Evolutionary conservation across 495 filamentous ascomycete species (phyloP), one percentile per base, ranked within the genome.

Genomic region (Lasiosphaeris hirsuta): DNA sequence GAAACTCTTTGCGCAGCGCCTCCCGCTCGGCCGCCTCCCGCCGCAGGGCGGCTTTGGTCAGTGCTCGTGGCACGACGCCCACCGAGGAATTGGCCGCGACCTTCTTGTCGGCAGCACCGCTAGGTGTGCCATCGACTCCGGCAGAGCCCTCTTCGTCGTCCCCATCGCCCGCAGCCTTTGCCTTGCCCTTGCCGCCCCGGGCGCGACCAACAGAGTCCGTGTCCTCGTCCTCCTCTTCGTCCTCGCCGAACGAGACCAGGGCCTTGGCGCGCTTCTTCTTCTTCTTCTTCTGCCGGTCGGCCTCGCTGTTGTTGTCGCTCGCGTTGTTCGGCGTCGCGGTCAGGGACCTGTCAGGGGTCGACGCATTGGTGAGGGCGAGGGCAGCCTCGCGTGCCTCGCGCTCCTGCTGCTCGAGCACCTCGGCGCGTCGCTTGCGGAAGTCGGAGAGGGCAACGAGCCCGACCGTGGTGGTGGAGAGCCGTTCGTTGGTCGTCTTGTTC

Each of bases 371-470:
- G 78, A 72, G 10, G 1, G 78, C 63, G n/a, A 80, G 71, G 56
- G 80, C 76, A 40, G 84, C 81, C 45, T 83, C 82, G 62, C 90
- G 84, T 3, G 86, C 87, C 68, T 94, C 90, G 56, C 89, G 82
- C 63, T 92, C 88, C 67, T 92, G 93, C 67, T 90, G 89, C 72
- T 97, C 94, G 34, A 96, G 77, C 30, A 92, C 90, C 71, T 98
- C 90, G 61, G 92, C 93, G 71, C 94, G 91, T 39, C 94, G 86
- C 73, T 98, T 97, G 71, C 94, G 92, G 76, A 97, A 98, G 69
- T 97, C 94, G 62, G 86, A 89, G 40, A 97, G 85, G 54, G 90
- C 81, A 42, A 97, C 94, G 11, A 98, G 85, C 43, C 94, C 94
- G 51, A 96, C 92, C 1, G 94, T 98, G 68, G 92, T 88, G 39